Evolutionary conservation across 192 early-diverging fungal genomes (phyloP).

Genomic region (Entophlyctis luteolus): DNA sequence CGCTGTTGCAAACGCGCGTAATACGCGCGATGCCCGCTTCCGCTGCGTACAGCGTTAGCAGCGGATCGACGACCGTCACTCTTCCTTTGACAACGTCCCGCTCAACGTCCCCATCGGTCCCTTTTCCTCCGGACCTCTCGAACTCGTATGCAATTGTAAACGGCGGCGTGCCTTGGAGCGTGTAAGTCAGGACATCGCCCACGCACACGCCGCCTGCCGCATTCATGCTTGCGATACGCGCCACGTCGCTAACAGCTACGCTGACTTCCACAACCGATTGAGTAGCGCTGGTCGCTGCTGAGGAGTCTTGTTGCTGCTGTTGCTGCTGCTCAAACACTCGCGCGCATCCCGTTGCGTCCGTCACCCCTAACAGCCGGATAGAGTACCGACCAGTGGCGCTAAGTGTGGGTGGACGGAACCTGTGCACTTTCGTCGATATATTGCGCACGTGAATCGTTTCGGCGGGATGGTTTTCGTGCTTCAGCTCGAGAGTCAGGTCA

Average conservation of each 20-base stretch:
- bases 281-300: not conserved
- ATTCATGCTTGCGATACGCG: constrained; percentile 36
- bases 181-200: constrained; percentile 64
- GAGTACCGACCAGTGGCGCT: constrained; percentile 38
- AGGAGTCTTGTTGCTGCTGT: no score
- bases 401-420: constrained; percentile 25
- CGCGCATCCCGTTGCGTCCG: constrained; percentile 42
- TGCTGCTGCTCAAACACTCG: constrained; percentile 24
- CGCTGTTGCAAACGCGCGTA: constrained; percentile 55
- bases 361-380: constrained; percentile 32
- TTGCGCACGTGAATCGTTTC: constrained; percentile 27
- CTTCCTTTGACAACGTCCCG: constrained; percentile 23
- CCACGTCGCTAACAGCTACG: constrained; percentile 47
- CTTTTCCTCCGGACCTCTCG: no score
- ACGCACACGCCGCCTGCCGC: constrained; percentile 49
- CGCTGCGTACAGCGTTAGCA: constrained; percentile 59
- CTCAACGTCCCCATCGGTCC: no score
- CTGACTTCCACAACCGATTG: no score
- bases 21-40: constrained; percentile 56
- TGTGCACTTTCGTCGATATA: constrained; percentile 19
- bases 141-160: constrained; percentile 59
- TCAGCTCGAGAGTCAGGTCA: constrained; percentile 32
- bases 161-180: constrained; percentile 59
- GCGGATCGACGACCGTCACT: constrained; percentile 52
- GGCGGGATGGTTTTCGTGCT: constrained; percentile 40